A percentile compares a stretch with the other conserved stretches of the same genome.
Evolutionary conservation across 208 protist species (phyloP).

Genomic region (Trypanosomatidae sp.): DNA sequence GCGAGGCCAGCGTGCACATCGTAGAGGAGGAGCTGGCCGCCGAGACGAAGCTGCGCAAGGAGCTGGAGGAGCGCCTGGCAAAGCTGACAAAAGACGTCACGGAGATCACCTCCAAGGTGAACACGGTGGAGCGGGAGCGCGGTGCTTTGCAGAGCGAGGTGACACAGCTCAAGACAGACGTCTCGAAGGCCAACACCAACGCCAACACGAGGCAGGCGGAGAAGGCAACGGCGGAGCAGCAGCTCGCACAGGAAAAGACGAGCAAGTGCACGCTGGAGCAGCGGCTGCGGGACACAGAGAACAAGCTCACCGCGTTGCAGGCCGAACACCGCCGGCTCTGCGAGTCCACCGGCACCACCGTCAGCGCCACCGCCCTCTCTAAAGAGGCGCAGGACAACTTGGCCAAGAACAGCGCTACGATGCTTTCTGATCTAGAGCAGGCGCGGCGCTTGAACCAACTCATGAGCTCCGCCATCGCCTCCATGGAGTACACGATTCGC

Average conservation of each 20-base stretch:
- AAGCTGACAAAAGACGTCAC: conserved; percentile 51
- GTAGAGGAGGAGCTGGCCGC: conserved; percentile 47
- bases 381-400: conserved; percentile 34
- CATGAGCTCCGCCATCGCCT: conserved; percentile 53
- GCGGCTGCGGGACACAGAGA: conserved; percentile 59
- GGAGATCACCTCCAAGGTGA: conserved; percentile 40
- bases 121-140: conserved; percentile 37
- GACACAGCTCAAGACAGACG: conserved; percentile 36
- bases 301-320: conserved; percentile 38
- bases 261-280: conserved; percentile 61
- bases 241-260: conserved; percentile 43
- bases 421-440: conserved; percentile 46
- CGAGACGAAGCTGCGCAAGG: conserved; percentile 29
- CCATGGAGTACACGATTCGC: conserved; percentile 83
- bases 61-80: conserved; percentile 48
- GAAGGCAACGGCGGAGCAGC: conserved; percentile 42
- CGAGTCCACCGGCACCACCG: conserved; percentile 29
- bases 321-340: conserved; percentile 64
- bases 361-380: conserved; percentile 4
- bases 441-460: conserved; percentile 38
- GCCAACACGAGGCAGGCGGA: conserved; percentile 39
- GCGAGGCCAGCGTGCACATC: conserved; percentile 36
- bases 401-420: conserved; percentile 24
- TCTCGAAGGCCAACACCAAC: conserved; percentile 43
- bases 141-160: conserved; percentile 44